Evolutionary conservation across 2,329 filamentous ascomycete species (phyloP).

Genomic region (Rhinocladiella mackenziei): DNA sequence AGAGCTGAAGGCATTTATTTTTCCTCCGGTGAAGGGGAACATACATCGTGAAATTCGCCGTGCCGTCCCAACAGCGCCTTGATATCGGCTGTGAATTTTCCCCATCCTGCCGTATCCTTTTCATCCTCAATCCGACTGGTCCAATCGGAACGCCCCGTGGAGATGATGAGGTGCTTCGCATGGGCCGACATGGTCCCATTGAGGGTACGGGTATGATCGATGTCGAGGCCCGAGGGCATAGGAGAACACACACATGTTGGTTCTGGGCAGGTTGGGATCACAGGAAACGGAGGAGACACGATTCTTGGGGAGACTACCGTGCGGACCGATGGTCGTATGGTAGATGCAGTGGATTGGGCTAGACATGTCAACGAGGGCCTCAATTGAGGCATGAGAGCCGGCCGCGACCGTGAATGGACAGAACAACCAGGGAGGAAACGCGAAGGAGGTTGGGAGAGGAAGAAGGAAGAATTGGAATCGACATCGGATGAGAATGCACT

Average conservation of each 20-base stretch:
- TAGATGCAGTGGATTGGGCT: background rate
- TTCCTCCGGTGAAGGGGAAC: background rate
- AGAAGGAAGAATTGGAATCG: background rate
- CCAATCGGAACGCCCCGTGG: slow-evolving; percentile 79
- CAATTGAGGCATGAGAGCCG: slow-evolving; percentile 19
- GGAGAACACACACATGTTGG: slow-evolving; percentile 75
- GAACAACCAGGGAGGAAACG: background rate
- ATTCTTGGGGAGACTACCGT: slow-evolving; percentile 5
- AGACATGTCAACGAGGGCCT: slow-evolving; percentile 6
- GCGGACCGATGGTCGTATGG: slow-evolving; percentile 1
- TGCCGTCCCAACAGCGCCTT: slow-evolving; percentile 63
- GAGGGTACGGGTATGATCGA: slow-evolving; percentile 67
- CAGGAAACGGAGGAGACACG: slow-evolving; percentile 43
- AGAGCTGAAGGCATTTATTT: background rate
- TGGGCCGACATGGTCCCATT: slow-evolving; percentile 76
- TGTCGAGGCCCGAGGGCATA: slow-evolving; percentile 64
- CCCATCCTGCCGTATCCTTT: slow-evolving; percentile 48
- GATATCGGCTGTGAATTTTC: slow-evolving; percentile 58
- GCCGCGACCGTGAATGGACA: background rate
- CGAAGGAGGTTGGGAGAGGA: background rate
- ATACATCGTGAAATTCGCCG: slow-evolving; percentile 63
- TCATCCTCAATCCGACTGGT: slow-evolving; percentile 80
- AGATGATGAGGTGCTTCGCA: slow-evolving; percentile 76
- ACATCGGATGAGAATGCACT: too few species aligned
- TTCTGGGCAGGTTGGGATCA: slow-evolving; percentile 61